A percentile compares a stretch with the other conserved stretches of the same genome.
phyloP scores from a whole-genome alignment of 768 basidiomycete genomes.

The Peribolospora baueri region DNA sequence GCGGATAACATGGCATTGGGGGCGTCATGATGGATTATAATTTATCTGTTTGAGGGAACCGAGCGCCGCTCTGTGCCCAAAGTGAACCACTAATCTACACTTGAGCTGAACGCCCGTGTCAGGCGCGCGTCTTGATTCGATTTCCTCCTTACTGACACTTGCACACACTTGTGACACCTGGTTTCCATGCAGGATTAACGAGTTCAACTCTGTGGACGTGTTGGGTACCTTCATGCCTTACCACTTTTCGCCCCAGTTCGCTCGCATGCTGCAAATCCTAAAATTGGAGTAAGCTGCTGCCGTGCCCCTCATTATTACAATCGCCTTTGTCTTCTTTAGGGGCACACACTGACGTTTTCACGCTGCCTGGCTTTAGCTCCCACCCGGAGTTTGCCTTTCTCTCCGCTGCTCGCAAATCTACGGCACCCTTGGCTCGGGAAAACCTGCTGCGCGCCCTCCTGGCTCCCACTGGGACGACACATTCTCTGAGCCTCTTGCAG shows the following conservation, averaged over 20 bases:
- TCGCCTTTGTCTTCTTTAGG: constrained; percentile 12
- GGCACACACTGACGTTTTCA: not conserved
- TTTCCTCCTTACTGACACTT: not conserved
- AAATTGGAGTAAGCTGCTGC: constrained; percentile 29
- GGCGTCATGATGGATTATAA: not conserved
- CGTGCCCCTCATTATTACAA: constrained; percentile 11
- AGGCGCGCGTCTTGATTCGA: not conserved
- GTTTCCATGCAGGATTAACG: constrained; percentile 40
- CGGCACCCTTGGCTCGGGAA: constrained; percentile 44
- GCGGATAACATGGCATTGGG: no score
- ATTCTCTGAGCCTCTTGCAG: constrained; percentile 43
- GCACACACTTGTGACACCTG: not conserved
- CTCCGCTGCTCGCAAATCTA: constrained; percentile 47
- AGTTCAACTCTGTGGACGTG: constrained; percentile 63
- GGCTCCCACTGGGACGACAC: constrained; percentile 34
- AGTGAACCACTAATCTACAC: no score
- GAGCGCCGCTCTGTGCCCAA: no score
- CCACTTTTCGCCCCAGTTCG: constrained; percentile 80
- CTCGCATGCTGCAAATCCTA: constrained; percentile 75
- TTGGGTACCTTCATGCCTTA: constrained; percentile 74
- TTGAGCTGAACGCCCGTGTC: no score
- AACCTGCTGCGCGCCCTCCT: constrained; percentile 29
- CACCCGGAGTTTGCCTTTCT: constrained; percentile 28
- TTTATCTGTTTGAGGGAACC: no score
- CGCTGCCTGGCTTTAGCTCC: not conserved